Evolutionary conservation across 2,329 filamentous ascomycete genomes (phyloP), one percentile per base, ranked within the genome.

Genomic region (Drechslerella coelobrocha): DNA sequence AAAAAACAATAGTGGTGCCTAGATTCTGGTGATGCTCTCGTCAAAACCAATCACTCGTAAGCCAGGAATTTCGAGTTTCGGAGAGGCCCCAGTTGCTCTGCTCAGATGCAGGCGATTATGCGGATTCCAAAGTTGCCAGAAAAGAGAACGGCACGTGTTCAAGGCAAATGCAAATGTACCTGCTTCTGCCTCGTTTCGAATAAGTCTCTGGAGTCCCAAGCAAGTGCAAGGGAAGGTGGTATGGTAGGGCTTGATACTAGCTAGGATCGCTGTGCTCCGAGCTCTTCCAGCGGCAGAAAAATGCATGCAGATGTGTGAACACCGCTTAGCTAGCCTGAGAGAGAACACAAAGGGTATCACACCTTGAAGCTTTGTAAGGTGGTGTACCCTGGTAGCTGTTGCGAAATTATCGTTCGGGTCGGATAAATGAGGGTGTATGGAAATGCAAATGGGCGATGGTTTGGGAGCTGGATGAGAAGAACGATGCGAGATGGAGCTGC

Each of bases 241-340:
- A 52, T 61, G 55, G 51, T 61, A 69, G 52, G 57, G 57, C 56
- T 55, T 43, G 53, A 61, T 51, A 61, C 63, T 69, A 29, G 56
- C 41, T 31, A 61, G 57, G 41, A 61, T 69, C 51, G 63, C 57
- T 56, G 63, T 61, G 63, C 63, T 69, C 63, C 63, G 63, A 69
- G 63, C 63, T 69, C 63, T 69, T 69, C 47, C 55, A 65, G 27
- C n/a, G 29, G 27, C 34, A 61, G 57, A 43, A 41, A 23, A 34
- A 45, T 69, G 63, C 56, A 68, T 68, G 62, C 62, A 68, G 55
- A 21, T 55, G 53, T 52, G 53, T 23, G 41, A 45, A 51, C 37
- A 29, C 50, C 24, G 29, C 39, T 60, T 26, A 51, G 24, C 51
- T 47, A 53, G 61, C 48, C 23, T 50, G 54, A 39, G 55, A 61